A percentile compares a stretch with the other conserved stretches of the same genome.
These are phyloP conservation scores for Diaporthe sp. DNA, from an alignment of 2,329 filamentous ascomycete species.

Conservation along the genomic window DNA sequence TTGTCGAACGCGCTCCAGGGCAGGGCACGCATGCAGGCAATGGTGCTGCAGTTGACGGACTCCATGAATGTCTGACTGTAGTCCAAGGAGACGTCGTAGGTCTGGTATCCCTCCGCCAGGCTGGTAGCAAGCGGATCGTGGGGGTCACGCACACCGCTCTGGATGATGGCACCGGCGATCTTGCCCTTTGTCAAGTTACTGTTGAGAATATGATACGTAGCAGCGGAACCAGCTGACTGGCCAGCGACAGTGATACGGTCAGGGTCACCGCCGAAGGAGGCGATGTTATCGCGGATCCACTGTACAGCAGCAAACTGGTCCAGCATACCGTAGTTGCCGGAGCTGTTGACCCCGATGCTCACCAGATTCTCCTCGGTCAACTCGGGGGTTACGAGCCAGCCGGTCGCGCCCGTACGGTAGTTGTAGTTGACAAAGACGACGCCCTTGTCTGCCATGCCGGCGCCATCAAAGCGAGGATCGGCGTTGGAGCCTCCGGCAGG, in stretches of 20 bases:
- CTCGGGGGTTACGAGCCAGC: conserved; percentile 56
- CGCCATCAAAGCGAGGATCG: conserved; percentile 64
- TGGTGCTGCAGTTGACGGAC: conserved; percentile 41
- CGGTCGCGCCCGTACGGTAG: conserved; percentile 76
- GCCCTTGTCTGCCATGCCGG: conserved; percentile 67
- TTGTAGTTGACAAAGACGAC: conserved; percentile 73
- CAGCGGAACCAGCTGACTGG: conserved; percentile 43
- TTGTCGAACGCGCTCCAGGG: conserved; percentile 38
- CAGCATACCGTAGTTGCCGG: conserved; percentile 63
- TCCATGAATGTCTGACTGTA: conserved; percentile 42
- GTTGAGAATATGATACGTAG: conserved; percentile 48
- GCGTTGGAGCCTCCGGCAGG: conserved; percentile 69
- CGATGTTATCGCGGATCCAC: conserved; percentile 65
- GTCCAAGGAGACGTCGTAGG: conserved; percentile 30
- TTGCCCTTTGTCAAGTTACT: conserved; percentile 46
- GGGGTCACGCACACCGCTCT: conserved; percentile 48
- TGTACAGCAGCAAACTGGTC: conserved; percentile 63
- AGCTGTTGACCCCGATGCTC: conserved; percentile 44
- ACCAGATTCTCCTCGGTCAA: conserved; percentile 42
- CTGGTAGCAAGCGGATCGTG: conserved; percentile 44
- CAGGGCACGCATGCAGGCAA: conserved; percentile 44
- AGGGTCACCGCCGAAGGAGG: conserved; percentile 58
- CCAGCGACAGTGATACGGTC: conserved; percentile 45
- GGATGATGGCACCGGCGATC: conserved; percentile 46
- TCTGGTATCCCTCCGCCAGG: conserved; percentile 46